Evolutionary conservation across 805 yeast species (phyloP), one percentile per base, ranked within the genome.

Genomic region (Groenewaldozyma salmanticensis): DNA sequence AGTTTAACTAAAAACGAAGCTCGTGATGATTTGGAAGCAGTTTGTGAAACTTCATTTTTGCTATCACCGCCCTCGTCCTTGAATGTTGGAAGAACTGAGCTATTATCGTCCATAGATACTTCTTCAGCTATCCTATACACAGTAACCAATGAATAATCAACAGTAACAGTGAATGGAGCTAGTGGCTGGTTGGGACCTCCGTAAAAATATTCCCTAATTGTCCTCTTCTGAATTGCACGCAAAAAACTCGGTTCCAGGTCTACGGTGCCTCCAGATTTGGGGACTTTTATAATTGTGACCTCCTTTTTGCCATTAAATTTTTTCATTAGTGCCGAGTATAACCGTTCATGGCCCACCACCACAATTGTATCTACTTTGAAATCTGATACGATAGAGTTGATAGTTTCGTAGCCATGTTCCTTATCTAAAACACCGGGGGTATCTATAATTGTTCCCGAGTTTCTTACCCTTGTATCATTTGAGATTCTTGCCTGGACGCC

Each of bases 171-270:
- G 59, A 79, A 88, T 2, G 99, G 97, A 16, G 94, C 80, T 40
- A 92, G 67, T n/a, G 53, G 46, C 3, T 75, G 71, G 35, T 70
- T 70, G 16, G 70, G 61, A 4, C 73, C 72, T 2, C 98, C 98
- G 55, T 92, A 86, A 53, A 92, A 92, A 59, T 92, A 92, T 54
- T 88, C 94, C 55, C 77, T 77, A 40, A 90, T 86, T 4, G 80
- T 67, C 33, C 75, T 70, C 52, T 87, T 85, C 58, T 90, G 97
- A 18, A 72, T 40, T 29, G 79, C 74, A 53, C 97, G 70, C 29
- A 70, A 66, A 55, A 68, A 86, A 9, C 74, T 66, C 40, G 79
- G 90, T 44, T 81, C 90, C 21, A 74, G 69, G 22, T 82, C 84
- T 5, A 81, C 81, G 24, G 79, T 78, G 1, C 96, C 96, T 35